Evolutionary conservation across 2,329 filamentous ascomycete species (phyloP).

Genomic region (Fusarium annulatum): DNA sequence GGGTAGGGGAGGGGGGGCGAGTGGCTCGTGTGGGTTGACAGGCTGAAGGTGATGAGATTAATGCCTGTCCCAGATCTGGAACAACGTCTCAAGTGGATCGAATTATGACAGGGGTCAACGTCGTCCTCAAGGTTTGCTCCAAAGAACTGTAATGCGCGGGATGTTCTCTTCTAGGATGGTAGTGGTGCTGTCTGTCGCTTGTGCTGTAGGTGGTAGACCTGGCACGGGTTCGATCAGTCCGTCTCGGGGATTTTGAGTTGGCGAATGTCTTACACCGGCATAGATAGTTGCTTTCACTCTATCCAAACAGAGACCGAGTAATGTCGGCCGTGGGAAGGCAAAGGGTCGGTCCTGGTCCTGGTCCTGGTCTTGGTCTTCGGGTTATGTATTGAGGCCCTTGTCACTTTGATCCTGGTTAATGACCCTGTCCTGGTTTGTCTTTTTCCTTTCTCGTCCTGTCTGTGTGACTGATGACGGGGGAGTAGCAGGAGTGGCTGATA

Average conservation of each 20-base stretch:
- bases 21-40: conserved; percentile 36
- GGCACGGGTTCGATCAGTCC: conserved; percentile 19
- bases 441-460: conserved; percentile 31
- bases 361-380: conserved; percentile 14
- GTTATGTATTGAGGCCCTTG: conserved; percentile 20
- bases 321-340: conserved; percentile 19
- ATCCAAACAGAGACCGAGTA: conserved; percentile 20
- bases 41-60: conserved; percentile 34
- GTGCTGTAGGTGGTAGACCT: conserved; percentile 9
- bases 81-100: conserved; percentile 43
- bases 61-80: conserved; percentile 43
- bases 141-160: conserved; percentile 18
- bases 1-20: conserved; percentile 25
- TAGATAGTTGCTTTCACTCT: conserved; percentile 12
- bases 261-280: conserved; percentile 41
- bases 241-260: conserved; percentile 44
- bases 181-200: neutral
- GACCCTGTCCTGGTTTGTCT: conserved; percentile 29
- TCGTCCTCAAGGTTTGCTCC: conserved; percentile 20
- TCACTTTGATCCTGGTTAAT: conserved; percentile 9
- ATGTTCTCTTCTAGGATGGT: neutral
- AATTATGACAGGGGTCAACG: conserved; percentile 31
- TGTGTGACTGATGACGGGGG: conserved; percentile 33
- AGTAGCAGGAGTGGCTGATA: conserved; percentile 27
- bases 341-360: conserved; percentile 13